A percentile compares a stretch with the other conserved stretches of the same genome.
These are phyloP conservation scores for Lactarius hatsudake DNA, from an alignment of 768 basidiomycete species.

Conservation along the genomic window DNA sequence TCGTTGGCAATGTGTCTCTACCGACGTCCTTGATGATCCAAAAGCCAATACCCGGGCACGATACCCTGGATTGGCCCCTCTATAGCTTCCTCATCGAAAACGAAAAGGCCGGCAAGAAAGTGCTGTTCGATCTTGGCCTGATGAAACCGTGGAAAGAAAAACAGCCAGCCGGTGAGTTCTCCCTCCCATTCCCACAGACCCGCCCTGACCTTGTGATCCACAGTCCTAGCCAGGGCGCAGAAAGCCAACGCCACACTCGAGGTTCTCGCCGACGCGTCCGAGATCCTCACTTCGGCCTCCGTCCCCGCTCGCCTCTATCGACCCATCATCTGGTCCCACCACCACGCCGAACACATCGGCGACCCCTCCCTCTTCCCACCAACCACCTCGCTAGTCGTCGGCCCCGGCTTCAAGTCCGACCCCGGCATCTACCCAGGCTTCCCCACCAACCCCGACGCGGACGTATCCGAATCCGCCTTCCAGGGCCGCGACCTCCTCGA, in stretches of 20 bases:
- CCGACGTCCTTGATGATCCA: not conserved
- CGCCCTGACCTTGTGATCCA: not conserved
- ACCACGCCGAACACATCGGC: not conserved
- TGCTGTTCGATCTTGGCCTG: constrained; percentile 1
- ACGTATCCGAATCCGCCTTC: not conserved
- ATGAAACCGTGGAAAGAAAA: constrained; percentile 1
- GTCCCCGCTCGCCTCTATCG: constrained; percentile 1
- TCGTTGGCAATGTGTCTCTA: not conserved
- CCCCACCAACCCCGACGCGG: not conserved
- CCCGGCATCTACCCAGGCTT: not conserved
- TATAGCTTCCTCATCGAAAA: constrained; percentile 6
- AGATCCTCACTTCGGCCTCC: not conserved
- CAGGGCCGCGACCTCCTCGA: not conserved
- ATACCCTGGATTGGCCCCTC: not conserved
- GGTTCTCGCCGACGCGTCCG: not conserved
- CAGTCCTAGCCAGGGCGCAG: not conserved
- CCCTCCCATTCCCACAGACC: not conserved
- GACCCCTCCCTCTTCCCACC: constrained; percentile 3
- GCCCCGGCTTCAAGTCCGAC: not conserved
- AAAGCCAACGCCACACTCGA: not conserved
- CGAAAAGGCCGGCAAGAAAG: not conserved
- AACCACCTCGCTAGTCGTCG: not conserved
- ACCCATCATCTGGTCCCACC: constrained; percentile 6
- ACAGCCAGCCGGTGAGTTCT: not conserved
- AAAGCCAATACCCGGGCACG: not conserved